Base-by-base conservation (phyloP, 805 yeast genomes). In the Millerago galiae region DNA sequence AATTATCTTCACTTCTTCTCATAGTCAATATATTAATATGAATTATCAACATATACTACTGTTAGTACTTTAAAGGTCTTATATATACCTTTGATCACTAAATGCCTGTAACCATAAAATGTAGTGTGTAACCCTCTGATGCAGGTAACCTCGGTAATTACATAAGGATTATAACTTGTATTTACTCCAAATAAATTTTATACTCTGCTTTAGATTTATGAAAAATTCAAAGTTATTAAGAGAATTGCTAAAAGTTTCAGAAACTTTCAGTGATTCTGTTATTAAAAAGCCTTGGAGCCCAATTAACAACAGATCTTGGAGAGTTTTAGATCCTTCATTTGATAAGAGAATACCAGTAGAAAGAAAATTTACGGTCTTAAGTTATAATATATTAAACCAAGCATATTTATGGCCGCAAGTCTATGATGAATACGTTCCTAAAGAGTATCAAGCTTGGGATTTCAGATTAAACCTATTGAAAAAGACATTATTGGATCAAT, bases 371-470 rank as follows among this genome's bases (percentile, higher is more conserved):
- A 40, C 47, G 2, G 56, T 72, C 16, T 49, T 71, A 58, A 63
- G 74, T 1, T 73, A 66, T 52, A 73, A 73, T 50, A 59, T 72
- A 53, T 59, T 73, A n/a, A 70, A 72, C 9, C 74, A 72, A 35
- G 77, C 77, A 40, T 79, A 79, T 47, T 61, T 78, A 59, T 78
- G 84, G 84, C 72, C 74, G 1, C 69, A 69, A 40, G 76, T 79
- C 4, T 79, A 76, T 8, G 60, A 75, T 3, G 59, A 63, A 9
- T 73, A 77, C 50, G 70, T 77, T 15, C 74, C 77, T 1, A 63
- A 64, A 10, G 54, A 66, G 34, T 71, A 62, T 47, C 66, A 69
- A 16, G 68, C 68, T 37, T 77, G 82, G 83, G 58, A 57, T 7
- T 70, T 70, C 47, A 50, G 83, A 45, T 69, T 75, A 41, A 46